Evolutionary conservation across 2,329 filamentous ascomycete species (phyloP).

Genomic region (Alternaria triticimaculans): DNA sequence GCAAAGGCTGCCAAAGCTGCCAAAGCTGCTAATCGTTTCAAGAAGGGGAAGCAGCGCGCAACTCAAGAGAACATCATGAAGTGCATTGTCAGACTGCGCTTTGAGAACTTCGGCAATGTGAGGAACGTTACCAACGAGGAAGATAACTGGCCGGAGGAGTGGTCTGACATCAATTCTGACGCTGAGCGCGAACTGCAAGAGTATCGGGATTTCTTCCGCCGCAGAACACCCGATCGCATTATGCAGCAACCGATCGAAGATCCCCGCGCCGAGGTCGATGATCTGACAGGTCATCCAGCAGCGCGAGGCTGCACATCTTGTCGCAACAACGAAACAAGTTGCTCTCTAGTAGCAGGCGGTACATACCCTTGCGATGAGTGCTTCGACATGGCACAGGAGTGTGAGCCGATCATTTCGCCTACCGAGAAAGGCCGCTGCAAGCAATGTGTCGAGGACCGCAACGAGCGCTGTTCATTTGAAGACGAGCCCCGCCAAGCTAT

Average conservation of each 20-base stretch:
- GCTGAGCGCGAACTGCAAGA: constrained; percentile 16
- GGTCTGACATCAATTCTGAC: constrained; percentile 29
- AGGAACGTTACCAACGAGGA: constrained; percentile 31
- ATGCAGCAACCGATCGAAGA: constrained; percentile 31
- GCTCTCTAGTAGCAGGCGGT: constrained; percentile 37
- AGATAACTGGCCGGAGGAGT: constrained; percentile 37
- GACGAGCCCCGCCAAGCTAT: constrained; percentile 16
- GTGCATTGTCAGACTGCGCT: constrained; percentile 24
- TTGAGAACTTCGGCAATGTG: constrained; percentile 23
- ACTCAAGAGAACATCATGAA: constrained; percentile 16
- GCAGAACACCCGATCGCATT: constrained; percentile 14
- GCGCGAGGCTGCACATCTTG: constrained; percentile 47
- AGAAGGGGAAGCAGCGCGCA: constrained; percentile 10
- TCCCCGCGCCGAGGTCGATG: constrained; percentile 27
- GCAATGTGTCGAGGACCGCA: constrained; percentile 22
- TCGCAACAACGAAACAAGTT: constrained; percentile 25
- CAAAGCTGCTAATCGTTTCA: constrained; percentile 10
- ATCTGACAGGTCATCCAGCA: constrained; percentile 42
- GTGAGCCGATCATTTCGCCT: constrained; percentile 42
- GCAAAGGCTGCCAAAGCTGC: constrained; percentile 21
- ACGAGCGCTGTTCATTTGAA: constrained; percentile 32
- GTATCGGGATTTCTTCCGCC: constrained; percentile 9
- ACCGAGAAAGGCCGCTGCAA: constrained; percentile 44
- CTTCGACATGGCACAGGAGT: constrained; percentile 26
- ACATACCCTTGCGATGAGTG: constrained; percentile 37